phyloP scores from a whole-genome alignment of 371 early-diverging fungal species.

The Mucor saturninus region DNA sequence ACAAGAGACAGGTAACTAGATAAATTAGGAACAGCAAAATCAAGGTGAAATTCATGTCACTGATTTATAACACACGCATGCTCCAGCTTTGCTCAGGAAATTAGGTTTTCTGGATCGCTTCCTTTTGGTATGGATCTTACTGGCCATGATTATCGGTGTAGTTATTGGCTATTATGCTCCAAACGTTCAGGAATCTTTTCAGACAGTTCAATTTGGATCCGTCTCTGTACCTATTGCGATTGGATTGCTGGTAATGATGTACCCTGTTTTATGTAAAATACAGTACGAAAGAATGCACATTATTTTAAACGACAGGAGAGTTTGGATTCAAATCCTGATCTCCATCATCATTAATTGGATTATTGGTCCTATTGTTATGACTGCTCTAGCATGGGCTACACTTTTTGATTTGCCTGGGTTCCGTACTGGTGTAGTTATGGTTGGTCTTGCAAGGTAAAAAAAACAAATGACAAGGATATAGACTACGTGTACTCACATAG shows the following conservation, averaged over 20 bases:
- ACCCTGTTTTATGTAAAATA: slow-evolving; percentile 74
- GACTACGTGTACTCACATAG: neutral
- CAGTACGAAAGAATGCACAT: slow-evolving; percentile 58
- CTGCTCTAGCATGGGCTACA: slow-evolving; percentile 74
- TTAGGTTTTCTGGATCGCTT: slow-evolving; percentile 56
- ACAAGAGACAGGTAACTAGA: slow-evolving; percentile 8
- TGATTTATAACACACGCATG: neutral
- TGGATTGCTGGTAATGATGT: slow-evolving; percentile 75
- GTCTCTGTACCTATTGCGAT: slow-evolving; percentile 74
- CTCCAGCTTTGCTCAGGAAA: slow-evolving; percentile 31
- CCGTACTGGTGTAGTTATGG: slow-evolving; percentile 76
- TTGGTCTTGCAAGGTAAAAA: slow-evolving; percentile 63
- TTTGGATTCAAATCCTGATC: slow-evolving; percentile 55
- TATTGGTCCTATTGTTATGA: slow-evolving; percentile 74
- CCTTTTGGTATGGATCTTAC: slow-evolving; percentile 59
- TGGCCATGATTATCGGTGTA: slow-evolving; percentile 72
- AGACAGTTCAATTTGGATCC: slow-evolving; percentile 61
- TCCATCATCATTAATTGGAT: slow-evolving; percentile 74
- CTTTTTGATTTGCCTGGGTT: slow-evolving; percentile 72
- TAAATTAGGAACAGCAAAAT: too few species aligned
- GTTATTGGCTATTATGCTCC: slow-evolving; percentile 73
- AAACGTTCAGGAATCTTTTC: slow-evolving; percentile 54
- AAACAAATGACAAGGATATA: neutral
- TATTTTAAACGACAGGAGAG: slow-evolving; percentile 40
- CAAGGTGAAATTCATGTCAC: neutral